Evolutionary conservation across 1,139 yeast genomes (phyloP).

Genomic region (Yarrowia galli): DNA sequence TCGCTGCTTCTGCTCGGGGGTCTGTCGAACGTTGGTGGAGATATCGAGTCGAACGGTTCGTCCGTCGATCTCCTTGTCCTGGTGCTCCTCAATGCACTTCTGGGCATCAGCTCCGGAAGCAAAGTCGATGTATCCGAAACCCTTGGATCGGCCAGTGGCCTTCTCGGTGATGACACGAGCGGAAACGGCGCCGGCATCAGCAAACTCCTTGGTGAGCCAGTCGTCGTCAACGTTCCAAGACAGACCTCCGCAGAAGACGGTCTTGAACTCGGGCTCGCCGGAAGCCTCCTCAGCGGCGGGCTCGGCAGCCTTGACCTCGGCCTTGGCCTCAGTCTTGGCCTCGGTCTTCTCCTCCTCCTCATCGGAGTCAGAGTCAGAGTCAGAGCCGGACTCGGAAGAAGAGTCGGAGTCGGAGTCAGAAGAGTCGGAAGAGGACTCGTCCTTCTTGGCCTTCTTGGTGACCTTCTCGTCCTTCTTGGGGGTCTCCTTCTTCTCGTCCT

Average conservation of each 20-base stretch:
- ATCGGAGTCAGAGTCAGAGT: conserved; percentile 50
- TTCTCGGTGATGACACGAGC: conserved; percentile 96
- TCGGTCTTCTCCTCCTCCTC: conserved; percentile 49
- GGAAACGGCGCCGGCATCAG: conserved; percentile 79
- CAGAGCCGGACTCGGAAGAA: conserved; percentile 50
- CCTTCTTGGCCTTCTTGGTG: conserved; percentile 38
- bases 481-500: conserved; percentile 22
- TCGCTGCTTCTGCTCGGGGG: conserved; percentile 56
- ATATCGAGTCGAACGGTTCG: conserved; percentile 94
- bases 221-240: conserved; percentile 98
- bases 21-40: conserved; percentile 74
- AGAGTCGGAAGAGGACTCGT: conserved; percentile 49
- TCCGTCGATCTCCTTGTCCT: conserved; percentile 95
- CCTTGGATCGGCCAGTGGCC: conserved; percentile 91
- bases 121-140: conserved; percentile 98
- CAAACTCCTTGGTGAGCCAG: conserved; percentile 89
- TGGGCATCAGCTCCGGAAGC: conserved; percentile 78
- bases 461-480: conserved; percentile 44
- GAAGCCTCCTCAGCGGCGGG: conserved; percentile 48
- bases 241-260: conserved; percentile 94
- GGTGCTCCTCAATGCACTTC: conserved; percentile 84
- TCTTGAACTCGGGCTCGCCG: conserved; percentile 68
- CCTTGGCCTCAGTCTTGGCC: conserved; percentile 41
- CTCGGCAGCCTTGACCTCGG: conserved; percentile 46
- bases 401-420: conserved; percentile 45